Evolutionary conservation across 768 basidiomycete genomes (phyloP).

Genomic region (Butyriboletus loyo): DNA sequence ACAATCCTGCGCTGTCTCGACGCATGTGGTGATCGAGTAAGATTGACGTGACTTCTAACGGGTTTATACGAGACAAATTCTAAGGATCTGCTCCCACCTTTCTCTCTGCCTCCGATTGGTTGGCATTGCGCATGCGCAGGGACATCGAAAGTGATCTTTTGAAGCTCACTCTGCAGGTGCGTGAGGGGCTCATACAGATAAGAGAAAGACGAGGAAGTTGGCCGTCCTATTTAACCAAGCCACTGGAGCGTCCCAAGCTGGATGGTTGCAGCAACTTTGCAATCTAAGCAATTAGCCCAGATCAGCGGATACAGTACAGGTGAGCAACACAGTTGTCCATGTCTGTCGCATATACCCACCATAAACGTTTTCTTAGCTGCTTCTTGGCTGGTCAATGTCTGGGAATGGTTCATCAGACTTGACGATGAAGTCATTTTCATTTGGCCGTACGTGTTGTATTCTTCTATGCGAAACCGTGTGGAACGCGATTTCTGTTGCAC

Average conservation of each 20-base stretch:
- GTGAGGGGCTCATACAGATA: neutral
- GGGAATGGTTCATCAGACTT: slow-evolving; percentile 19
- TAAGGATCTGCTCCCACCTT: neutral
- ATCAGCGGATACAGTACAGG: slow-evolving; percentile 9
- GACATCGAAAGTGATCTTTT: neutral
- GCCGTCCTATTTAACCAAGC: neutral
- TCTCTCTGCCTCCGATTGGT: neutral
- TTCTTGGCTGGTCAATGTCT: slow-evolving; percentile 8
- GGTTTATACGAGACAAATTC: neutral
- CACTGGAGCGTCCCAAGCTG: neutral
- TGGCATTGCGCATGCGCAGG: neutral
- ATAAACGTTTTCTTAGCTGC: slow-evolving; percentile 1
- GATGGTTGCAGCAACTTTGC: neutral
- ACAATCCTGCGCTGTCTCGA: neutral
- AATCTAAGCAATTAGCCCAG: neutral
- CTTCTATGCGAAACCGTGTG: neutral
- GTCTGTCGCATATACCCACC: neutral
- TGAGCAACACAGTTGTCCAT: neutral
- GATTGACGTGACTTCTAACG: slow-evolving; percentile 1
- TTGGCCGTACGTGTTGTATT: slow-evolving; percentile 20
- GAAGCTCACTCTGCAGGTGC: neutral
- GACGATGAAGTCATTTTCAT: slow-evolving; percentile 20
- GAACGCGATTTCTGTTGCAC: neutral
- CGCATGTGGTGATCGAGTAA: slow-evolving; percentile 2
- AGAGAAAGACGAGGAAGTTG: neutral